phyloP scores from a whole-genome alignment of 2,329 filamentous ascomycete genomes.

The Pestalotiopsis sp. region DNA sequence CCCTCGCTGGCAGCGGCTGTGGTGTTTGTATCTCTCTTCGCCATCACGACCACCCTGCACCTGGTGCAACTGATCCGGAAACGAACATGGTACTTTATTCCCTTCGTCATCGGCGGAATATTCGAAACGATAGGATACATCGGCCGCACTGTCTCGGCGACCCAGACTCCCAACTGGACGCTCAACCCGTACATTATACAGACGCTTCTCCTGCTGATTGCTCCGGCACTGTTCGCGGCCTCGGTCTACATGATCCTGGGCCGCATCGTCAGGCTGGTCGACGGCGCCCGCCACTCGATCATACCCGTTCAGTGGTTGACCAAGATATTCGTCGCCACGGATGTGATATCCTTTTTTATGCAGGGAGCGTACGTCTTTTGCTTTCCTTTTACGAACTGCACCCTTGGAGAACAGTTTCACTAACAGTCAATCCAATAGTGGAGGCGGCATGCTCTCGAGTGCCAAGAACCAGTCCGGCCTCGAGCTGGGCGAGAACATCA shows the following conservation, averaged over 20 bases:
- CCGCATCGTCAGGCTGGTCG: slow-evolving; percentile 35
- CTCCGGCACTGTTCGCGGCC: slow-evolving; percentile 38
- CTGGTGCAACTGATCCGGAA: slow-evolving; percentile 37
- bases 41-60: slow-evolving; percentile 37
- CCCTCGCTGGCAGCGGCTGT: slow-evolving; percentile 45
- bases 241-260: slow-evolving; percentile 28
- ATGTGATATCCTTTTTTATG: slow-evolving; percentile 45
- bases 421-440: not conserved
- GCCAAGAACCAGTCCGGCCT: slow-evolving; percentile 16
- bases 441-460: slow-evolving; percentile 17
- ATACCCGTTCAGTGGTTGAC: slow-evolving; percentile 43
- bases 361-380: slow-evolving; percentile 37
- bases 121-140: slow-evolving; percentile 36
- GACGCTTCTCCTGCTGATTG: slow-evolving; percentile 35
- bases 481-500: slow-evolving; percentile 41
- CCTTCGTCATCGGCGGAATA: slow-evolving; percentile 50
- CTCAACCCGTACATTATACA: slow-evolving; percentile 28
- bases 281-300: slow-evolving; percentile 39
- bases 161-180: slow-evolving; percentile 5
- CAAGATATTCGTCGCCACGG: slow-evolving; percentile 47
- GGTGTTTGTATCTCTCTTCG: slow-evolving; percentile 41
- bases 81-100: slow-evolving; percentile 51
- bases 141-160: slow-evolving; percentile 7
- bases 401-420: not conserved
- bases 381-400: not conserved